Evolutionary conservation across 768 basidiomycete species (phyloP), one percentile per base, ranked within the genome.

Genomic region (Suillus occidentalis): DNA sequence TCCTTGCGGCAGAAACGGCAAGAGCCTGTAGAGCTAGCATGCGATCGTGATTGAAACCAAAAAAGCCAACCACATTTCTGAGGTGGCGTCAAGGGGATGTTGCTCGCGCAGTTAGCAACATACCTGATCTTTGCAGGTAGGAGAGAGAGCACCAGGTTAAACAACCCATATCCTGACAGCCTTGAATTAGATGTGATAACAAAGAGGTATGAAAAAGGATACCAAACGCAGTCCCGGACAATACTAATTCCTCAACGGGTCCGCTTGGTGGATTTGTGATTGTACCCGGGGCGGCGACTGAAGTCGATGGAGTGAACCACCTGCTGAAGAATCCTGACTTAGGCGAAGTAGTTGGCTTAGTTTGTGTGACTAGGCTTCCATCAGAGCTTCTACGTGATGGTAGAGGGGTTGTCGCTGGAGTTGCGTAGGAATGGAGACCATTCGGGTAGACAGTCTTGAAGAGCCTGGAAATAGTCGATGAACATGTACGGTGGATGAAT

Each of bases 181-280:
- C 39, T 16, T 22, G 53, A 50, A 22, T 65, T 66, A 13, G 57
- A 60, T 34, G 25, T 3, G 22, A 55, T 16, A n/a, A 43, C 0
- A 22, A 50, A 20, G 4, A 40, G 3, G 40, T 10, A 49, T 34
- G 45, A n/a, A 39, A 37, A 76, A 69, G 56, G 81, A 60, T 64
- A 89, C 88, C 92, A 70, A 92, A 94, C 0, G 92, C 92, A 9
- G 89, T 85, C 3, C 92, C 92, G 3, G 89, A 85, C 36, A 92
- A 73, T 63, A 94, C 85, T 6, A 92, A 71, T 62, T 92, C 90
- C 71, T 93, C 91, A 2, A 92, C 76, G 0, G 85, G 83, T 0
- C 87, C 89, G 52, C 87, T 84, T 0, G 79, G 63, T 1, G 78
- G 61, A 58, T 71, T 61, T n/a, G 28, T 39, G 39, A 63, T 71